Percentiles rank a stretch among this genome's conserved stretches.
phyloP scores from a whole-genome alignment of 78 protist species.

The Dictyostelium capitatum region DNA sequence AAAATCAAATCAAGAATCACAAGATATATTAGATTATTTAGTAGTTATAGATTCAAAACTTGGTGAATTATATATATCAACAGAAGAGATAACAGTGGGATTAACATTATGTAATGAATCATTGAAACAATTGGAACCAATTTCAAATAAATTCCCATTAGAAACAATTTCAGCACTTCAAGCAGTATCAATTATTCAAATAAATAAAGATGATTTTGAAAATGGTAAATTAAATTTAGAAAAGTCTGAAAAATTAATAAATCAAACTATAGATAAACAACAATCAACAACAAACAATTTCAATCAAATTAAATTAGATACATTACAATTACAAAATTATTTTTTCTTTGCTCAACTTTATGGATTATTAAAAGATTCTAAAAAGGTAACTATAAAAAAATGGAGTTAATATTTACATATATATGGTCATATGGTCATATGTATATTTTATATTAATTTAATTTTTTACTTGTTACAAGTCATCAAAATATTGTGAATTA shows the following conservation, averaged over 20 bases:
- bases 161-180: not conserved
- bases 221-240: not conserved
- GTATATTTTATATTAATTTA: not conserved
- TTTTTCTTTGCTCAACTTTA: constrained; percentile 32
- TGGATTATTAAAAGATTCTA: not conserved
- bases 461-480: not conserved
- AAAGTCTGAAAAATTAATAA: not conserved
- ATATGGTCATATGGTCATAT: not conserved
- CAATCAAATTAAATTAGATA: not conserved
- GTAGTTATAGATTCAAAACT: constrained; percentile 9
- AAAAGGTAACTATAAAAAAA: not conserved
- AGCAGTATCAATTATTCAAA: not conserved
- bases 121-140: not conserved
- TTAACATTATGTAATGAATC: not conserved
- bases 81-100: constrained; percentile 24
- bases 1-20: not conserved
- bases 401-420: not conserved
- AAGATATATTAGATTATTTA: not conserved
- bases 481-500: constrained; percentile 14
- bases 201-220: constrained; percentile 17
- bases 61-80: constrained; percentile 12
- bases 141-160: not conserved
- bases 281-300: too few relatives aligned
- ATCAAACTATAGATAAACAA: not conserved
- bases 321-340: constrained; percentile 17